Conservation (phyloP, 2,329 filamentous ascomycete genomes). For the Elsinoe australis region DNA sequence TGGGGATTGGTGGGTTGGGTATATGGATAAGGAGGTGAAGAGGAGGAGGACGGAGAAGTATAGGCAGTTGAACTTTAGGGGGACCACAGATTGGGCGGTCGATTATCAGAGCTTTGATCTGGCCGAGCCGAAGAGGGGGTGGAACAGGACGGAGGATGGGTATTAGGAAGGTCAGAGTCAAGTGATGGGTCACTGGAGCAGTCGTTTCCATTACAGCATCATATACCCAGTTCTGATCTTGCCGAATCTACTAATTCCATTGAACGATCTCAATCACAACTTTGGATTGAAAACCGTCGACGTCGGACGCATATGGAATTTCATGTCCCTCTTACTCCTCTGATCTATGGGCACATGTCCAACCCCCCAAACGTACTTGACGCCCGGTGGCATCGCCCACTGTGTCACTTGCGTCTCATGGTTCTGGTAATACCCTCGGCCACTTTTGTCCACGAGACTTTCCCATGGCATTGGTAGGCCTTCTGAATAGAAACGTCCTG, state of each 20-base stretch:
- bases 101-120: slow-evolving; percentile 22
- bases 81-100: slow-evolving; percentile 34
- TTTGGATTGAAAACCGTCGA: neutral
- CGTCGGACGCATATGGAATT: neutral
- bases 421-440: neutral
- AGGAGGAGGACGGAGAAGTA: slow-evolving; percentile 21
- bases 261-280: no score
- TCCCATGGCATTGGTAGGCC: neutral
- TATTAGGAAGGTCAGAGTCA: neutral
- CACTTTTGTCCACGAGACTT: neutral
- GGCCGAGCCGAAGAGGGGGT: neutral
- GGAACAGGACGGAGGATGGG: neutral
- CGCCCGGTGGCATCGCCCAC: neutral
- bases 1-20: slow-evolving; percentile 24
- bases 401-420: neutral
- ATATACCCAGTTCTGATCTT: neutral
- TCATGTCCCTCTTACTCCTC: neutral
- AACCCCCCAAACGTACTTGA: neutral
- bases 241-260: neutral
- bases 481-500: neutral
- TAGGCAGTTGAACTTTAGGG: slow-evolving; percentile 28
- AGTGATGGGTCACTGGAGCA: neutral
- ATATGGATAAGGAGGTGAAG: slow-evolving; percentile 25
- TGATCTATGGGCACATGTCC: neutral
- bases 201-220: no score